These are phyloP conservation scores for Xylariaceae sp. DNA, from an alignment of 2,329 filamentous ascomycete species.

Conservation along the genomic window DNA sequence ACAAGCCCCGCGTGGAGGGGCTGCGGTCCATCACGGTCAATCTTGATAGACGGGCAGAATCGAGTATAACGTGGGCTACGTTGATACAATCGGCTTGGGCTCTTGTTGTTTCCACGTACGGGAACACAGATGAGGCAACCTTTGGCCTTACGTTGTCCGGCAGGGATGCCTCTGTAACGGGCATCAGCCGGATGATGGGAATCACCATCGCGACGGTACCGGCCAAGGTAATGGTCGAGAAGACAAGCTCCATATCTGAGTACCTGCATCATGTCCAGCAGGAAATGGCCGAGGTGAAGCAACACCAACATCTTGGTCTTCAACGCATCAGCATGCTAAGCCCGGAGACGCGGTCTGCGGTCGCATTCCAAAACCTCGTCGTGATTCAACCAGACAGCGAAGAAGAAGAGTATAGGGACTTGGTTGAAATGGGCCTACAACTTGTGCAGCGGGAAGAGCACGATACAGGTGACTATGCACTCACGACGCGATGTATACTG, in stretches of 20 bases:
- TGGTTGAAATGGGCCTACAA: no score
- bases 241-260: not conserved
- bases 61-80: no score
- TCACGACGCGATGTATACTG: no score
- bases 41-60: no score
- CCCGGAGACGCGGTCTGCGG: slow-evolving; percentile 1
- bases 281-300: not conserved
- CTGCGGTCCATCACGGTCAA: no score
- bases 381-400: no score
- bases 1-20: no score
- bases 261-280: slow-evolving; percentile 1
- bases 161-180: slow-evolving; percentile 1
- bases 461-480: no score
- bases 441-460: no score
- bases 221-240: not conserved
- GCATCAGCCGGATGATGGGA: slow-evolving; percentile 5
- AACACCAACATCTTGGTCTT: slow-evolving; percentile 3
- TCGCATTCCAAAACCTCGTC: slow-evolving; percentile 6
- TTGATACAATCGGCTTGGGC: slow-evolving; percentile 11
- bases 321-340: slow-evolving; percentile 7
- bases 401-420: no score
- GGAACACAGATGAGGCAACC: slow-evolving; percentile 6
- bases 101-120: slow-evolving; percentile 5
- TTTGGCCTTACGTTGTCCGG: slow-evolving; percentile 7
- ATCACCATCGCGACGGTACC: slow-evolving; percentile 9